Percentiles rank a stretch among this genome's conserved stretches.
Conservation (phyloP, 768 basidiomycete genomes). For the Termitomyces sp. region DNA sequence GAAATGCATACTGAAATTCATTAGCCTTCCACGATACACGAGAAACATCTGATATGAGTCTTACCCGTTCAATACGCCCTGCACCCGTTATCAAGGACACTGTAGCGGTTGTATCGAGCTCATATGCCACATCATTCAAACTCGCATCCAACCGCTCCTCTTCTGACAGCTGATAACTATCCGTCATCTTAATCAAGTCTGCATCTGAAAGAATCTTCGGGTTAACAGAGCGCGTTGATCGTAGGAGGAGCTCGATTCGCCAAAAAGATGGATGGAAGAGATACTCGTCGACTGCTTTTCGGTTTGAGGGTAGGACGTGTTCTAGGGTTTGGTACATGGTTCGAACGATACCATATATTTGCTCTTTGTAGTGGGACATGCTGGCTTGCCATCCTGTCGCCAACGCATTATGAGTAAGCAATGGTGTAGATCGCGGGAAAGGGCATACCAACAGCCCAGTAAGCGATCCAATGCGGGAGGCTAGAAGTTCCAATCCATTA, state of each 20-base stretch:
- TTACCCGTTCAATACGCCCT: constrained; percentile 33
- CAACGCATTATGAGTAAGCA: background rate
- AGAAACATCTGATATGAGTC: constrained; percentile 1
- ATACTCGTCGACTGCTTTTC: constrained; percentile 30
- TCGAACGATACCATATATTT: constrained; percentile 29
- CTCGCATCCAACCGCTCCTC: constrained; percentile 28
- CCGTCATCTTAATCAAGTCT: constrained; percentile 24
- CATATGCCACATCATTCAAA: constrained; percentile 25
- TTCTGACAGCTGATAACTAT: constrained; percentile 23
- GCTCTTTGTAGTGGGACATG: constrained; percentile 29
- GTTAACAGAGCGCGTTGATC: constrained; percentile 27
- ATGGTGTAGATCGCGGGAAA: background rate
- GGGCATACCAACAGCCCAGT: constrained; percentile 33
- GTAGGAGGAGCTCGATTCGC: constrained; percentile 30
- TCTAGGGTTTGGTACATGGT: constrained; percentile 27
- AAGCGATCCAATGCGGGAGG: constrained; percentile 33
- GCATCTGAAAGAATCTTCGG: constrained; percentile 23
- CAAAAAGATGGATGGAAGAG: constrained; percentile 30
- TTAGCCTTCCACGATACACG: background rate
- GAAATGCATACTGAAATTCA: constrained; percentile 28
- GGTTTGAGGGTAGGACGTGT: constrained; percentile 28
- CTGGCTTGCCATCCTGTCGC: constrained; percentile 31
- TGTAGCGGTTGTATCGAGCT: constrained; percentile 30
- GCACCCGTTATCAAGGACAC: constrained; percentile 30
- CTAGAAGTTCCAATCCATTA: constrained; percentile 16